These are phyloP conservation scores for Suillus fuscotomentosus DNA, from an alignment of 768 basidiomycete genomes.

Conservation along the genomic window DNA sequence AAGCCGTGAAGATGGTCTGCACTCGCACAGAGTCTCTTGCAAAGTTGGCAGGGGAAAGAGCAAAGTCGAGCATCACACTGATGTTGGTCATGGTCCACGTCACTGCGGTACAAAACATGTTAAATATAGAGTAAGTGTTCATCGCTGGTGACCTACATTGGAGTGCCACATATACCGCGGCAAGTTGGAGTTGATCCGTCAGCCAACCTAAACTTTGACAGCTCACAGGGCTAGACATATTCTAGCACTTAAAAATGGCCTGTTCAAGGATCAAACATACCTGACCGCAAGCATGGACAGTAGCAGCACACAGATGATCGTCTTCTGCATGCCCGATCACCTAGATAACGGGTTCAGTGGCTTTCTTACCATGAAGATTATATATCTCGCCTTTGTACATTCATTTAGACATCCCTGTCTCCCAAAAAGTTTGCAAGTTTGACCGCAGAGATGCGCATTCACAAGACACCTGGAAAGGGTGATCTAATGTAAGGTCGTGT, in stretches of 20 bases:
- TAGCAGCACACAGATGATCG: constrained; percentile 53
- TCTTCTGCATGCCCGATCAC: constrained; percentile 45
- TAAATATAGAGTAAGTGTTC: neutral
- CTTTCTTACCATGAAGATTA: neutral
- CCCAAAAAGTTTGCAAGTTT: constrained; percentile 43
- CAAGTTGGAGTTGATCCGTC: constrained; percentile 40
- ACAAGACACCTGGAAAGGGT: constrained; percentile 44
- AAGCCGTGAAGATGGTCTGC: constrained; percentile 56
- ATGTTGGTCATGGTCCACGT: constrained; percentile 44
- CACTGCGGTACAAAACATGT: constrained; percentile 29
- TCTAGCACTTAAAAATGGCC: neutral
- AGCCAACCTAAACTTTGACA: constrained; percentile 29
- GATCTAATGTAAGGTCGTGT: neutral
- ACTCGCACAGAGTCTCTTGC: constrained; percentile 49
- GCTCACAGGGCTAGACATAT: constrained; percentile 38
- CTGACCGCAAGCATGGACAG: constrained; percentile 54
- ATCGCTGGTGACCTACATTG: constrained; percentile 32
- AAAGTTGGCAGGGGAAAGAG: constrained; percentile 53
- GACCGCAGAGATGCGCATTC: constrained; percentile 53
- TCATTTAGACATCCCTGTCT: constrained; percentile 49
- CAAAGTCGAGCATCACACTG: constrained; percentile 51
- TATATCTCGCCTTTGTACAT: constrained; percentile 48
- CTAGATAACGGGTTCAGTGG: constrained; percentile 25
- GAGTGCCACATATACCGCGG: constrained; percentile 37
- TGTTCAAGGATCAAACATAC: constrained; percentile 23